Evolutionary conservation across 306 rosid genomes (phyloP), one percentile per base, ranked within the genome.

Genomic region (Acmispon strigosus): DNA sequence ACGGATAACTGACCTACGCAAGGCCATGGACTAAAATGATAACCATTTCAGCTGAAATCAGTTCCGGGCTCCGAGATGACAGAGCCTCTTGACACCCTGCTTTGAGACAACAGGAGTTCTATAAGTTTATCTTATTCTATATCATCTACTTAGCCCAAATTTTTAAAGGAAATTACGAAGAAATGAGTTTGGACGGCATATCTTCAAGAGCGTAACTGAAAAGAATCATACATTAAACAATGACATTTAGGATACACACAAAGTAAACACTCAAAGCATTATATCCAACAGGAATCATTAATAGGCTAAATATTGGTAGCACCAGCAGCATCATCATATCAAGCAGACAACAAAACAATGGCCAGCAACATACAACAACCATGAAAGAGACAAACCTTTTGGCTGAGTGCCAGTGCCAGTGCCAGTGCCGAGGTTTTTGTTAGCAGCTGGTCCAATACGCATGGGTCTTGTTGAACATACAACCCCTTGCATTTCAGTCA

Each of bases 1-100:
- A 80, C 80, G 70, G 56, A 69, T 69, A 84, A 92, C 98, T 92
- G 95, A 92, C 98, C 98, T 90, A 92, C 72, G 72, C 64, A 84
- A 85, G 92, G 93, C 89, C 93, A 89, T 83, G 82, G 86, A 85
- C 89, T 90, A 88, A 82, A 90, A 89, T 86, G 96, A 79, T 83
- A 86, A 86, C 88, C 95, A 77, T 89, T 84, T 89, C 96, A 80
- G 91, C 98, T 83, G 98, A 86, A 87, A 83, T 85, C 96, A 83
- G 96, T 83, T 70, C 90, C 96, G 74, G 89, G 90, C 96, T 91
- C 92, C 86, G 81, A 82, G 89, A 85, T 84, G 90, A 86, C 87
- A 92, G 92, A 90, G 98, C 92, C 98, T 83, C 96, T 79, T 79
- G 89, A 70, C 92, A 76, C 91, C 98, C 98, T 92, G 98, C 92